phyloP scores from a whole-genome alignment of 2,329 filamentous ascomycete species.

The Cladorrhinum sp. region DNA sequence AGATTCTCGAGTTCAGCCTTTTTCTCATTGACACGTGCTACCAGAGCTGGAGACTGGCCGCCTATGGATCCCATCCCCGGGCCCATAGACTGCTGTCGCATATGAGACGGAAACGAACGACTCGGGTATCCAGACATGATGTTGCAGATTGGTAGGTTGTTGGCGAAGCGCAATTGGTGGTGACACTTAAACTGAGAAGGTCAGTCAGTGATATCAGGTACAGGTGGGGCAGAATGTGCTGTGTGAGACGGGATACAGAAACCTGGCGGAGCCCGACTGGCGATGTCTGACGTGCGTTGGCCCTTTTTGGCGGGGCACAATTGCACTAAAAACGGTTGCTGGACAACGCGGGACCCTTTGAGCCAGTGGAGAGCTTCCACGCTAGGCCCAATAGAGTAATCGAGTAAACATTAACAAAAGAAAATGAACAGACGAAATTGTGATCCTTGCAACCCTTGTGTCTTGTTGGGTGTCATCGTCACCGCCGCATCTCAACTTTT shows the following conservation, averaged over 20 bases:
- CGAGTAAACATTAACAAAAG: constrained; percentile 29
- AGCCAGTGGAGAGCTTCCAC: constrained; percentile 5
- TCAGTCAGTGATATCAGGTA: not conserved
- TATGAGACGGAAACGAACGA: constrained; percentile 60
- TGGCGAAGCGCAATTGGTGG: not conserved
- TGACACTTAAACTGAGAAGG: not conserved
- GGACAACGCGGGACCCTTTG: constrained; percentile 14
- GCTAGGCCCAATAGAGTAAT: constrained; percentile 25
- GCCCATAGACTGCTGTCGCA: constrained; percentile 59
- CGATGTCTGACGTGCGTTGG: constrained; percentile 1
- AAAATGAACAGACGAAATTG: constrained; percentile 15
- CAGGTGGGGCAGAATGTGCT: constrained; percentile 3
- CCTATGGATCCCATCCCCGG: constrained; percentile 41
- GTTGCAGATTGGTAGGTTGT: not conserved
- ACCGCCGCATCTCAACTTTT: not conserved
- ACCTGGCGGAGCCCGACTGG: constrained; percentile 3
- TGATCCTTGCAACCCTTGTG: constrained; percentile 1
- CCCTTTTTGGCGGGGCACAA: constrained; percentile 9
- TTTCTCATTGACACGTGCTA: constrained; percentile 80
- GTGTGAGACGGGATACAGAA: not conserved
- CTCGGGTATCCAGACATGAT: constrained; percentile 57
- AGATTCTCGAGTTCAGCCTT: constrained; percentile 77
- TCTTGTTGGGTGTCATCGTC: not conserved
- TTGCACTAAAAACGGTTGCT: constrained; percentile 14
- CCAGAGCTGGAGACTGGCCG: constrained; percentile 66